A percentile compares a stretch with the other conserved stretches of the same genome.
Evolutionary conservation across 2,329 filamentous ascomycete species (phyloP).

Genomic region (Alternaria arbusti): DNA sequence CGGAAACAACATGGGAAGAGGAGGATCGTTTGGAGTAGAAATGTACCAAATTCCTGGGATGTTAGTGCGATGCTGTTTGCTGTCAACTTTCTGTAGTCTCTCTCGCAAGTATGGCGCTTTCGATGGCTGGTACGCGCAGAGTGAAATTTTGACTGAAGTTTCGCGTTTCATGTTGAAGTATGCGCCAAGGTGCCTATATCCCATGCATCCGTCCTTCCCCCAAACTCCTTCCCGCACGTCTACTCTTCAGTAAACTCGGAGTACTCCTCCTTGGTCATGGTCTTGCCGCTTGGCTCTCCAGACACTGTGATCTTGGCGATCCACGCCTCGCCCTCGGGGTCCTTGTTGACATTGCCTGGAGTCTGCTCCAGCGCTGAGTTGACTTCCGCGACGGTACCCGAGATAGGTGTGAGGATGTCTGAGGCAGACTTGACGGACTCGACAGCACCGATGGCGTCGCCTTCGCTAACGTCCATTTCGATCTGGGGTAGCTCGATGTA

Average conservation of each 20-base stretch:
- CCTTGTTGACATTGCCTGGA: slow-evolving; percentile 86
- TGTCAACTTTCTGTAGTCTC: not conserved
- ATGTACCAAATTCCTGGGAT: not conserved
- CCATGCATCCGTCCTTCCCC: not conserved
- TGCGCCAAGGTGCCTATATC: slow-evolving; percentile 6
- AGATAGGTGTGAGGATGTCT: slow-evolving; percentile 90
- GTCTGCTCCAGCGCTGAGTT: slow-evolving; percentile 82
- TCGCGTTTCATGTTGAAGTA: slow-evolving; percentile 12
- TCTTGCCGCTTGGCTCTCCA: slow-evolving; percentile 63
- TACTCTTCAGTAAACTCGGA: slow-evolving; percentile 70
- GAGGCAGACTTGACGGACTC: slow-evolving; percentile 99
- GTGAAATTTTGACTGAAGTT: not conserved
- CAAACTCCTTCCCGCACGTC: not conserved
- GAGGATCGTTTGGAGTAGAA: not conserved
- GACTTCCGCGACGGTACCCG: slow-evolving; percentile 75
- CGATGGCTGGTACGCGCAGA: not conserved
- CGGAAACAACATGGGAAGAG: not conserved
- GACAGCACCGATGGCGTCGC: slow-evolving; percentile 90
- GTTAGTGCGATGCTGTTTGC: not conserved
- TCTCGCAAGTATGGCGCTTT: not conserved
- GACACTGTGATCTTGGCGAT: slow-evolving; percentile 84
- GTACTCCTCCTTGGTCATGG: slow-evolving; percentile 83
- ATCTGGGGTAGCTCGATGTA: slow-evolving; percentile 89
- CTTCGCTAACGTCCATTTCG: slow-evolving; percentile 71
- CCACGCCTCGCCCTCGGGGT: slow-evolving; percentile 91